Evolutionary conservation across 1,139 yeast species (phyloP), one percentile per base, ranked within the genome.

Genomic region (Blastobotrys buckinghamii): DNA sequence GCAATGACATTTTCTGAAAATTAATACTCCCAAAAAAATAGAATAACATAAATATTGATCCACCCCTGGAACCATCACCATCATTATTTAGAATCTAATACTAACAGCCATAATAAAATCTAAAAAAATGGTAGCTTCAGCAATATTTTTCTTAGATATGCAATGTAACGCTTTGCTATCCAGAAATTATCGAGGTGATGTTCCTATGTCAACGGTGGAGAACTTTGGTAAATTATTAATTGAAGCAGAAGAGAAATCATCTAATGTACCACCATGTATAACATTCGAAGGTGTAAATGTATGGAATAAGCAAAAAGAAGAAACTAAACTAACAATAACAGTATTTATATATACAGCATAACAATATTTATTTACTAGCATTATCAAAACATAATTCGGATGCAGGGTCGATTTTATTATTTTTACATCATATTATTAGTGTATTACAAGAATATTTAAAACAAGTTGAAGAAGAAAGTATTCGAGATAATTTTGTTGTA

Each of bases 101-200:
- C n/a, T n/a, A n/a, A n/a, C n/a, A n/a, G n/a, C n/a, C n/a, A n/a
- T n/a, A n/a, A n/a, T n/a, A n/a, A n/a, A n/a, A 22, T 22, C 4
- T 15, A 39, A 2, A 22, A 39, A 3, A 42, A 52, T 52, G 52
- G 90, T 90, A 96, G 95, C 96, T 13, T 89, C 97, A 34, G 89
- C 90, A 43, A 78, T 92, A 49, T 92, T 86, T 64, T 87, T 92
- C 61, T 79, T 95, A 56, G 98, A 92, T 68, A 75, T 79, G 61
- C 89, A 87, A 72, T 97, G 97, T 36, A 87, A 87, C 64, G 84
- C 96, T 13, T 74, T 92, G 47, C 78, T 92, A 42, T 82, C 95
- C 15, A 73, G 98, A 53, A 94, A 89, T 66, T 92, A 92, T 69
- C 83, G 88, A 58, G 97, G 97, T 8, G 98, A 92, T 62, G 79